Evolutionary conservation across 1,139 yeast species (phyloP).

Genomic region (Scheffersomyces illinoinensis): DNA sequence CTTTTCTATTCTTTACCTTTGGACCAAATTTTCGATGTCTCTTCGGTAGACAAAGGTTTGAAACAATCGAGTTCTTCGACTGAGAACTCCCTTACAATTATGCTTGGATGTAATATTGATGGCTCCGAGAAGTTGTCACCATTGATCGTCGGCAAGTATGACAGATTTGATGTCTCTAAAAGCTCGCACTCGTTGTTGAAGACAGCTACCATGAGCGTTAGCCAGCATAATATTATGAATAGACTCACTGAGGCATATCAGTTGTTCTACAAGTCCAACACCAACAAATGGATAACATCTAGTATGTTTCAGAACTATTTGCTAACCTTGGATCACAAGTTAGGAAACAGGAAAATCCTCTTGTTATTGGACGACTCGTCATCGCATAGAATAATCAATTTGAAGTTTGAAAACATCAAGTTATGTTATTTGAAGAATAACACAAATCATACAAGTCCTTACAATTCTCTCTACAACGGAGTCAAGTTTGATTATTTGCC

Average conservation of each 20-base stretch:
- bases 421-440: constrained; percentile 46
- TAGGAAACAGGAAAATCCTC: constrained; percentile 50
- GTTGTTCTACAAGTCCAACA: constrained; percentile 58
- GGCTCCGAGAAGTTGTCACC: constrained; percentile 66
- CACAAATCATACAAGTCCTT: constrained; percentile 41
- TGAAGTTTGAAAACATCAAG: constrained; percentile 54
- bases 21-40: constrained; percentile 56
- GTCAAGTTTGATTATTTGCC: constrained; percentile 55
- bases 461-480: constrained; percentile 34
- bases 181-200: constrained; percentile 35
- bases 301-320: constrained; percentile 65
- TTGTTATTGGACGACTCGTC: constrained; percentile 63
- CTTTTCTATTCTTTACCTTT: constrained; percentile 61
- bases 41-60: constrained; percentile 47
- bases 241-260: constrained; percentile 55
- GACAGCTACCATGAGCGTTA: constrained; percentile 15
- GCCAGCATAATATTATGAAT: constrained; percentile 34
- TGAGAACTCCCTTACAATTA: constrained; percentile 57
- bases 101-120: constrained; percentile 63
- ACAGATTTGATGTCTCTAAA: constrained; percentile 48
- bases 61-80: constrained; percentile 47
- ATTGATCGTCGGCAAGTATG: constrained; percentile 60
- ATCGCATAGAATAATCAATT: constrained; percentile 60
- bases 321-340: constrained; percentile 57
- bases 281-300: constrained; percentile 68